Conservation (phyloP, 2,329 filamentous ascomycete species). For the Fusarium tricinctum region DNA sequence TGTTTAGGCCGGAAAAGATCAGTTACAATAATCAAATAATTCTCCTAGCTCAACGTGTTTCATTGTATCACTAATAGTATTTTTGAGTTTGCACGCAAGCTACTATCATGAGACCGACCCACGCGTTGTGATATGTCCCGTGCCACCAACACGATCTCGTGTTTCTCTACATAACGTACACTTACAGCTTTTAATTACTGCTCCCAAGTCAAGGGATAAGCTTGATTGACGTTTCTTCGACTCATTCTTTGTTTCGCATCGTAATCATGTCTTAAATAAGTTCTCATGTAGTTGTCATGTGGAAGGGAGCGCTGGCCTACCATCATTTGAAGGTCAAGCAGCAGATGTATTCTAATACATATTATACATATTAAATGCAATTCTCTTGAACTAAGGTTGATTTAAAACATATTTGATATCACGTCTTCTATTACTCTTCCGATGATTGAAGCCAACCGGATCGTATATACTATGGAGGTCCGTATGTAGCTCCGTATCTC, state of each 20-base stretch:
- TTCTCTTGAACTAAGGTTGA: not conserved
- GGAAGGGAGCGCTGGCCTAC: not conserved
- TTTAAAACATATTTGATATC: not conserved
- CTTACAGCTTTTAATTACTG: too few relatives aligned
- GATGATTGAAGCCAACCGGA: not conserved
- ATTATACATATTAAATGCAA: not conserved
- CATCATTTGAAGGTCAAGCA: not conserved
- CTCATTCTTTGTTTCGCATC: constrained; percentile 3
- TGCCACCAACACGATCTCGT: constrained; percentile 27
- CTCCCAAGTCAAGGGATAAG: accelerated
- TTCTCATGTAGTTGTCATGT: constrained; percentile 28
- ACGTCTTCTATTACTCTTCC: accelerated
- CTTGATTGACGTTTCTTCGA: not conserved
- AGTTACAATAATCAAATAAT: not conserved
- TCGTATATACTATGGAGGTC: constrained; percentile 26
- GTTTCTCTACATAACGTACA: constrained; percentile 3
- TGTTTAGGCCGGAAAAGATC: not conserved
- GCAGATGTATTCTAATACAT: not conserved
- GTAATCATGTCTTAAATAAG: constrained; percentile 7
- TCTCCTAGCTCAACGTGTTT: not conserved
- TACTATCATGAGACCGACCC: constrained; percentile 27
- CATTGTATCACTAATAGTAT: not conserved
- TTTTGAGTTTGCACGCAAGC: constrained; percentile 11
- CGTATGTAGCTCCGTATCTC: not conserved
- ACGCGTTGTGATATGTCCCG: constrained; percentile 28